Evolutionary conservation across 345 rosid genomes (phyloP), one percentile per base, ranked within the genome.

Genomic region (Sonneratia caseolaris): DNA sequence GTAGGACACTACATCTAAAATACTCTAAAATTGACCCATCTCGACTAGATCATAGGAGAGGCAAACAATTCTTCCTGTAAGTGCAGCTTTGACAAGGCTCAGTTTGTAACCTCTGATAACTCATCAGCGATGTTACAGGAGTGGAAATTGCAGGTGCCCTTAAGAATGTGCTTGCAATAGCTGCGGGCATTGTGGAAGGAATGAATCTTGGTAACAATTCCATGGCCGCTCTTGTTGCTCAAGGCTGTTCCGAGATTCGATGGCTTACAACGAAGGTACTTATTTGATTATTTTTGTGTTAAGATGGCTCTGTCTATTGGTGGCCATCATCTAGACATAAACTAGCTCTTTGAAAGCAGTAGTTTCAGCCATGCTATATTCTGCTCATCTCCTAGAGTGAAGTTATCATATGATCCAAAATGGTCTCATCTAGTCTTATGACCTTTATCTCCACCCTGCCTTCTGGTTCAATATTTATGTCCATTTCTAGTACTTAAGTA

Each of bases 101-200:
- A 86, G 85, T 77, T 80, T 82, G 87, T 86, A 84, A 89, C 87
- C 78, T 81, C 90, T 87, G 86, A 91, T 86, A 76, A 83, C 79
- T 86, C 76, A n/a, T 81, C 96, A 93, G 97, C 84, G 97, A 93
- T 86, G 97, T 93, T 77, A 91, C 88, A 84, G 97, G 97, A 79
- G 96, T 93, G 77, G 96, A 93, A 86, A 93, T 91, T 76, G 92
- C 97, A 8, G 98, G 97, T 75, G 98, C 98, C 36, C 86, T 93
- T 48, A 91, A 93, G 84, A 93, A 91, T 82, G 97, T 93, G 64
- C 86, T 93, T 19, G 97, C 98, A 48, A 93, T 91, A 76, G 97
- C 98, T 35, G 97, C 97, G 64, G 98, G 98, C 68, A 93, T 91
- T 73, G 96, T 93, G 79, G 96, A 86, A 70, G 97, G 98, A 66